Conservation (phyloP, 2,329 filamentous ascomycete genomes). For the Stagonosporopsis vannaccii region DNA sequence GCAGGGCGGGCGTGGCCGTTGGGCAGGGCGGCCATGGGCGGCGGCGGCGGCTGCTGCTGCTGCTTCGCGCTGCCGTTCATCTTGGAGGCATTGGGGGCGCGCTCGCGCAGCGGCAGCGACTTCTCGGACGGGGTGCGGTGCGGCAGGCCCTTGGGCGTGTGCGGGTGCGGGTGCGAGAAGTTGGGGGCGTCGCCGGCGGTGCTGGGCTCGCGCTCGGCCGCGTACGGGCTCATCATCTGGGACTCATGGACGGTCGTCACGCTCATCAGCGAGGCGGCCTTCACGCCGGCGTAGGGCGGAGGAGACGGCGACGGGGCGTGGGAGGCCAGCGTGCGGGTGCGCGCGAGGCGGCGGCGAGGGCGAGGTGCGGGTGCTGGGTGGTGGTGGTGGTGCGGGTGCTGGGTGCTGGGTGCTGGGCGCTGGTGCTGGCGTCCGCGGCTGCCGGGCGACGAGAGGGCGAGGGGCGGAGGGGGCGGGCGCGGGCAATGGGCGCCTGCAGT, state of each 20-base stretch:
- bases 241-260: conserved; percentile 44
- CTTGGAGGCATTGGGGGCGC: conserved; percentile 36
- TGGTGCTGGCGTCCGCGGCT: not conserved
- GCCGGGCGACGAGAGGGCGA: not conserved
- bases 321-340: conserved; percentile 35
- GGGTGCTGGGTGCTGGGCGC: not conserved
- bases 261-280: conserved; percentile 41
- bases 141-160: conserved; percentile 43
- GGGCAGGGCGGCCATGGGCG: conserved; percentile 40
- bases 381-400: not conserved
- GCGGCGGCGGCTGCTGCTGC: conserved; percentile 26
- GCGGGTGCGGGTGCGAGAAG: conserved; percentile 31
- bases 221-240: conserved; percentile 60
- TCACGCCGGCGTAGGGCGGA: conserved; percentile 37
- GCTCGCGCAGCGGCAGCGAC: conserved; percentile 27
- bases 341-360: conserved; percentile 23
- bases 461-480: not conserved
- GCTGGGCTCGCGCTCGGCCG: conserved; percentile 50
- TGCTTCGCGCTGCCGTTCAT: conserved; percentile 42
- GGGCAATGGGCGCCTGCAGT: not conserved
- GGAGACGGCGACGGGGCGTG: conserved; percentile 35
- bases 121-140: conserved; percentile 39
- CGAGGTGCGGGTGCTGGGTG: conserved; percentile 20
- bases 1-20: conserved; percentile 45
- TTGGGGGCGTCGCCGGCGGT: conserved; percentile 26